A percentile compares a stretch with the other conserved stretches of the same genome.
Evolutionary conservation across 2,329 filamentous ascomycete genomes (phyloP).

Genomic region (Colletotrichum gigasporum): DNA sequence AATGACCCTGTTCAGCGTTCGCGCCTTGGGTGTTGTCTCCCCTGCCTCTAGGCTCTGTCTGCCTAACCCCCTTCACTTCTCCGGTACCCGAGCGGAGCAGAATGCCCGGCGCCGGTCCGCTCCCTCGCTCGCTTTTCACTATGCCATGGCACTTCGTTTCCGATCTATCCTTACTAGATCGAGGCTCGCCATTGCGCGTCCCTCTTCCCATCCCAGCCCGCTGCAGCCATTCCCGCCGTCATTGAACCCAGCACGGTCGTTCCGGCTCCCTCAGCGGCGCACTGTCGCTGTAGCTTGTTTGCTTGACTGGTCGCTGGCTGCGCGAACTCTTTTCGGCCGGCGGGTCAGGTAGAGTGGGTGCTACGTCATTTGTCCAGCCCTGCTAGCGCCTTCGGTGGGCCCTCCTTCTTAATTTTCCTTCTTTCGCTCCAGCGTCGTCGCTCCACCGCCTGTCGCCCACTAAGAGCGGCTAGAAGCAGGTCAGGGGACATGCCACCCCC

Average conservation of each 20-base stretch:
- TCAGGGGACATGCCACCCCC: neutral
- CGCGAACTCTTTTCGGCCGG: constrained; percentile 8
- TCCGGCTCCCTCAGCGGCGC: constrained; percentile 4
- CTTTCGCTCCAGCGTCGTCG: constrained; percentile 14
- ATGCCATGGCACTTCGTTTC: constrained; percentile 1
- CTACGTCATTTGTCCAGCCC: constrained; percentile 30
- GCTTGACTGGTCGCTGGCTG: constrained; percentile 6
- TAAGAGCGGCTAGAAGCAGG: neutral
- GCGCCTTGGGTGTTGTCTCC: too few relatives aligned
- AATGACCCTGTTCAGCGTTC: neutral
- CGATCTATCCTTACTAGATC: constrained; percentile 23
- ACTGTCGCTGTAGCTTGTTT: constrained; percentile 3
- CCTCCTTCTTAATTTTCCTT: constrained; percentile 14
- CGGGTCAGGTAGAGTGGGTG: constrained; percentile 12
- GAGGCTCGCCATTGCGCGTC: constrained; percentile 29
- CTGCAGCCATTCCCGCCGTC: constrained; percentile 23
- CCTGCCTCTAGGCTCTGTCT: neutral
- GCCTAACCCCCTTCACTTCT: neutral
- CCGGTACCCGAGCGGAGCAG: constrained; percentile 6
- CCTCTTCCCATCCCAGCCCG: neutral
- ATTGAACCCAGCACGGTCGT: constrained; percentile 17
- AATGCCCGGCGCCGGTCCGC: neutral
- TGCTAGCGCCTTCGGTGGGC: neutral
- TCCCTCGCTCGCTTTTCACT: neutral
- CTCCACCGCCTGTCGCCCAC: constrained; percentile 7